phyloP scores from a whole-genome alignment of 129 eudicot species.

The Flaveria sonorensis region DNA sequence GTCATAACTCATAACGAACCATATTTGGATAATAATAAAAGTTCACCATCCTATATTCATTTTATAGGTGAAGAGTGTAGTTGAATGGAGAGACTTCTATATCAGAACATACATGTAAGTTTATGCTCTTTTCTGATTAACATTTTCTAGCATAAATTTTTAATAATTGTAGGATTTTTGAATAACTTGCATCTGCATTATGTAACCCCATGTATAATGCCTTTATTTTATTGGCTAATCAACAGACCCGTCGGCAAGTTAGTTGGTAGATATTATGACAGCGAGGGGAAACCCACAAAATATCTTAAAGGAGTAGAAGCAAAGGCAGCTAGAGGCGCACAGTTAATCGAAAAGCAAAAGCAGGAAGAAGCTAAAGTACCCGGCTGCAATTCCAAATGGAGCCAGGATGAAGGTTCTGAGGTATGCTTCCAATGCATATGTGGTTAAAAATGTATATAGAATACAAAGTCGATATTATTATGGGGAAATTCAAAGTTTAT shows the following conservation, averaged over 20 bases:
- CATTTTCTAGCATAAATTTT: no score
- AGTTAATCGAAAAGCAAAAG: constrained; percentile 84
- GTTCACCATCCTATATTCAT: background rate
- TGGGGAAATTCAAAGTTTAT: background rate
- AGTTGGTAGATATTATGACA: constrained; percentile 78
- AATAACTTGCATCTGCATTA: background rate
- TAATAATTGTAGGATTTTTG: background rate
- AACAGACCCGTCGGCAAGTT: constrained; percentile 73
- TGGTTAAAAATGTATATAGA: background rate
- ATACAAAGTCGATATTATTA: background rate
- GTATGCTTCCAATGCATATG: constrained; percentile 37
- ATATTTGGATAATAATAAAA: background rate
- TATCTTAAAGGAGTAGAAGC: constrained; percentile 94
- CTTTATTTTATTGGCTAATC: background rate
- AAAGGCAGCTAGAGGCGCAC: constrained; percentile 95
- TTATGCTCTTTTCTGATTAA: background rate
- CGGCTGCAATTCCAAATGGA: constrained; percentile 92
- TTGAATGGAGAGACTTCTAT: constrained; percentile 96
- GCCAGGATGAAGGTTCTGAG: constrained; percentile 97
- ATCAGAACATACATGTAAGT: constrained; percentile 67
- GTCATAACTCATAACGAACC: constrained; percentile 12
- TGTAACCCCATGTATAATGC: background rate
- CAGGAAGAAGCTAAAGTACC: constrained; percentile 79
- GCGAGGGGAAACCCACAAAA: constrained; percentile 71
- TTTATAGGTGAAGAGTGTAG: constrained; percentile 83